Evolutionary conservation across 768 basidiomycete species (phyloP).

Genomic region (Tulasnella calospora): DNA sequence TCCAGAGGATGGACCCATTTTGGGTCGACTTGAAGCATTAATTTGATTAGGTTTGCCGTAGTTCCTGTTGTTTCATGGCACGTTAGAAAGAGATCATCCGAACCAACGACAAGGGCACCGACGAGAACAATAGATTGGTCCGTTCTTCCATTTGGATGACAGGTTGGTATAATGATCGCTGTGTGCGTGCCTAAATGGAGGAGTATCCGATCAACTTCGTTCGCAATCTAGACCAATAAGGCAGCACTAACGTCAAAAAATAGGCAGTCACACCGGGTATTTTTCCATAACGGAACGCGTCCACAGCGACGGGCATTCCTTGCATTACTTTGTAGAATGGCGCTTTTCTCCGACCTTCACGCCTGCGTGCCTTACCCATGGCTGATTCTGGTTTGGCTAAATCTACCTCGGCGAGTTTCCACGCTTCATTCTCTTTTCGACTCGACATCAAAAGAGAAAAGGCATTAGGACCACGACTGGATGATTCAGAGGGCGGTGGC

Average conservation of each 20-base stretch:
- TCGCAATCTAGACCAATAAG: neutral
- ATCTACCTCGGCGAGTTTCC: constrained; percentile 71
- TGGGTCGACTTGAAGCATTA: constrained; percentile 83
- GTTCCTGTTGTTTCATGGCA: neutral
- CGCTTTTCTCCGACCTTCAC: constrained; percentile 44
- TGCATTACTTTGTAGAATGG: constrained; percentile 93
- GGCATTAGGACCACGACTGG: constrained; percentile 37
- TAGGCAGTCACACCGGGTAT: constrained; percentile 89
- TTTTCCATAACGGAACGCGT: constrained; percentile 90
- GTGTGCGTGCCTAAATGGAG: constrained; percentile 73
- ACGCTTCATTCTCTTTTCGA: constrained; percentile 70
- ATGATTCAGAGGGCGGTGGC: constrained; percentile 31
- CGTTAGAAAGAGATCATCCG: neutral
- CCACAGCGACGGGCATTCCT: constrained; percentile 97
- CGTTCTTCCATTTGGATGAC: constrained; percentile 78
- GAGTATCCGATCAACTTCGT: too few species aligned
- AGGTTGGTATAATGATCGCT: constrained; percentile 96
- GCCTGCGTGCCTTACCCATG: constrained; percentile 30
- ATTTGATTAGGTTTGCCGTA: constrained; percentile 86
- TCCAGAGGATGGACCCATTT: constrained; percentile 88
- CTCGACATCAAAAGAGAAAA: constrained; percentile 92
- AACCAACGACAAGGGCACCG: neutral
- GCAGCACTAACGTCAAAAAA: constrained; percentile 68
- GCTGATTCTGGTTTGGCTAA: constrained; percentile 45
- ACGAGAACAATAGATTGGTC: constrained; percentile 92